Percentiles rank a stretch among this genome's conserved stretches.
Evolutionary conservation across 371 early-diverging fungal genomes (phyloP).

Genomic region (Polyrhizophydium stewartii): DNA sequence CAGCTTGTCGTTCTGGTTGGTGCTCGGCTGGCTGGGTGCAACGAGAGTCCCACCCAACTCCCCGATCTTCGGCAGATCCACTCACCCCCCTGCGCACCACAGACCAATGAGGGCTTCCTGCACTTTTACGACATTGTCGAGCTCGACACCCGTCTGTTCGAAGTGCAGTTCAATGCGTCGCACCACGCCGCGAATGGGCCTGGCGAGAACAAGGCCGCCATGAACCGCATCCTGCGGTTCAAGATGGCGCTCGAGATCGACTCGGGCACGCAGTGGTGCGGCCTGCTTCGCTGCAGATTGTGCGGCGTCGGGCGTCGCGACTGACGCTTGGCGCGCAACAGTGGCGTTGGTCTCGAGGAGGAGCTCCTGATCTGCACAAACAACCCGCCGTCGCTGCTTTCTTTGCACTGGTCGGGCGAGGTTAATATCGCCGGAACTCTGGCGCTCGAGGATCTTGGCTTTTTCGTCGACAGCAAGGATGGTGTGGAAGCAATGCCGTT

Average conservation of each 20-base stretch:
- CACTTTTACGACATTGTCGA: conserved; percentile 37
- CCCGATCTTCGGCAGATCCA: not conserved
- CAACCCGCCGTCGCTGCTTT: conserved; percentile 35
- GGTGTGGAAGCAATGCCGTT: conserved; percentile 14
- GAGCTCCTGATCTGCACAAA: conserved; percentile 38
- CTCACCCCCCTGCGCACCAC: not conserved
- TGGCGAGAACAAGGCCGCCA: conserved; percentile 29
- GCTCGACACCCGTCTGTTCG: conserved; percentile 11
- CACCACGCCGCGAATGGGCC: conserved; percentile 39
- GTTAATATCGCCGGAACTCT: conserved; percentile 27
- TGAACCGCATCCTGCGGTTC: conserved; percentile 21
- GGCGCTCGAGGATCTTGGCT: conserved; percentile 23
- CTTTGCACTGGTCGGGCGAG: conserved; percentile 37
- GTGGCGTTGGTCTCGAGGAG: conserved; percentile 32
- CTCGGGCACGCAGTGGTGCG: conserved; percentile 34
- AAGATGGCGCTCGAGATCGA: conserved; percentile 44
- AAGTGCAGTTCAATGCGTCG: conserved; percentile 17
- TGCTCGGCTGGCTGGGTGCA: too few species aligned
- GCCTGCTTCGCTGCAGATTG: not conserved
- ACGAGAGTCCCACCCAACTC: too few species aligned
- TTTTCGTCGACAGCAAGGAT: conserved; percentile 17
- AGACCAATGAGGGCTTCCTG: conserved; percentile 38
- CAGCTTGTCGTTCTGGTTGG: conserved; percentile 32
- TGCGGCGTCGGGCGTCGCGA: not conserved
- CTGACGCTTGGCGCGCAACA: conserved; percentile 1